Conservation (phyloP, 2,329 filamentous ascomycete species). For the Penicillium janthinellum region DNA sequence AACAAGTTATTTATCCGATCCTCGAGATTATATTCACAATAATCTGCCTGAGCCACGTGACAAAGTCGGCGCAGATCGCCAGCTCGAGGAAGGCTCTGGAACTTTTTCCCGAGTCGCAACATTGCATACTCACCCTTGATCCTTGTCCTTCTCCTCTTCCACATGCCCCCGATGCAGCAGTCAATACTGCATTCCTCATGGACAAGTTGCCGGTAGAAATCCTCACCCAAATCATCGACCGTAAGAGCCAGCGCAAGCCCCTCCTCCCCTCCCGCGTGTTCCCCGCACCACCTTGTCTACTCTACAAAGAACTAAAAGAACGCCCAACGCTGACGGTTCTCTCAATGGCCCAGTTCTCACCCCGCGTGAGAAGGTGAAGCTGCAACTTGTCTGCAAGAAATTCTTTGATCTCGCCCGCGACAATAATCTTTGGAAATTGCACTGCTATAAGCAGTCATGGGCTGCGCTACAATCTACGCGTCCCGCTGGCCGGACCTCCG, state of each 20-base stretch:
- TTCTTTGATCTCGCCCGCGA: conserved; percentile 72
- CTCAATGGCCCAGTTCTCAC: conserved; percentile 56
- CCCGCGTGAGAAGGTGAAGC: conserved; percentile 63
- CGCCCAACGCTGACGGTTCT: conserved; percentile 25
- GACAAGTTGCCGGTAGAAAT: conserved; percentile 66
- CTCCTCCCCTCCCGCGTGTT: conserved; percentile 20
- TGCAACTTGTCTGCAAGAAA: conserved; percentile 70
- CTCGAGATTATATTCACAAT: not conserved
- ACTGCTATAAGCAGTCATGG: conserved; percentile 74
- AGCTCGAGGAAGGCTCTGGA: conserved; percentile 17
- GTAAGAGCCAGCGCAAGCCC: conserved; percentile 48
- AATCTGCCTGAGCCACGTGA: conserved; percentile 23
- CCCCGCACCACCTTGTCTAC: conserved; percentile 19
- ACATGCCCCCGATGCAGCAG: conserved; percentile 32
- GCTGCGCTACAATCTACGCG: conserved; percentile 53
- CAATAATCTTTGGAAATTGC: conserved; percentile 72
- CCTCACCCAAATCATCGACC: conserved; percentile 62
- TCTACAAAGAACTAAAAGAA: conserved; percentile 12
- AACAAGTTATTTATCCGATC: not conserved
- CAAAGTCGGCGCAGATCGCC: conserved; percentile 23
- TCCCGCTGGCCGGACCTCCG: conserved; percentile 22
- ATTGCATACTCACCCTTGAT: conserved; percentile 13
- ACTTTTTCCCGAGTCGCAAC: conserved; percentile 15
- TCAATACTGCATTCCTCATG: conserved; percentile 38
- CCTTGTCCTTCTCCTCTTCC: conserved; percentile 1